Conservation (phyloP, 2,329 filamentous ascomycete species). For the Torrubiella hemipterigena region DNA sequence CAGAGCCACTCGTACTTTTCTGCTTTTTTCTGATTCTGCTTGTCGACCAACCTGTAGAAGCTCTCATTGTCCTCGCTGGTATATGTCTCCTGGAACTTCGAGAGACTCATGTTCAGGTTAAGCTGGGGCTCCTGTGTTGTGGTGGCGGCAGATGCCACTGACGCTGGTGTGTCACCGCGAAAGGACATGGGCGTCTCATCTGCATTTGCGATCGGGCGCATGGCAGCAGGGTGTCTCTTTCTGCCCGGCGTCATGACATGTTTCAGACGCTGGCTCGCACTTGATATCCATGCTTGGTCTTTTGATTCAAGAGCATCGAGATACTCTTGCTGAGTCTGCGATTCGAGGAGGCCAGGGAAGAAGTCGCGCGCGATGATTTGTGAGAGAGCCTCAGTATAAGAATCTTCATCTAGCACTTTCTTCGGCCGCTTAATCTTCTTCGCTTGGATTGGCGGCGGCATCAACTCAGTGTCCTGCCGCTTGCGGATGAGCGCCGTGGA, state of each 20-base stretch:
- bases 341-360: constrained; percentile 82
- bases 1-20: constrained; percentile 87
- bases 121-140: constrained; percentile 34
- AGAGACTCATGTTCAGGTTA: constrained; percentile 69
- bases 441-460: constrained; percentile 73
- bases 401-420: constrained; percentile 83
- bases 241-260: constrained; percentile 75
- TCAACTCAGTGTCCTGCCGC: constrained; percentile 56
- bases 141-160: constrained; percentile 29
- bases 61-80: constrained; percentile 97
- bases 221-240: constrained; percentile 12
- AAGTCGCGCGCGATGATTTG: constrained; percentile 95
- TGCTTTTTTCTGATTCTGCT: constrained; percentile 72
- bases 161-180: constrained; percentile 62
- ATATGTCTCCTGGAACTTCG: constrained; percentile 81
- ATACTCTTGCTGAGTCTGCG: constrained; percentile 82
- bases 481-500: constrained; percentile 56
- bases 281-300: constrained; percentile 75
- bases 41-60: constrained; percentile 85
- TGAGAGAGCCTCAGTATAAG: constrained; percentile 80
- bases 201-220: constrained; percentile 15
- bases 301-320: constrained; percentile 81
- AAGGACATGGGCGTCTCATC: constrained; percentile 52
- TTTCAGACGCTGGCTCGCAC: constrained; percentile 58
- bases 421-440: constrained; percentile 89